phyloP scores from a whole-genome alignment of 257 asterid genomes.

The Solanum rostratum region DNA sequence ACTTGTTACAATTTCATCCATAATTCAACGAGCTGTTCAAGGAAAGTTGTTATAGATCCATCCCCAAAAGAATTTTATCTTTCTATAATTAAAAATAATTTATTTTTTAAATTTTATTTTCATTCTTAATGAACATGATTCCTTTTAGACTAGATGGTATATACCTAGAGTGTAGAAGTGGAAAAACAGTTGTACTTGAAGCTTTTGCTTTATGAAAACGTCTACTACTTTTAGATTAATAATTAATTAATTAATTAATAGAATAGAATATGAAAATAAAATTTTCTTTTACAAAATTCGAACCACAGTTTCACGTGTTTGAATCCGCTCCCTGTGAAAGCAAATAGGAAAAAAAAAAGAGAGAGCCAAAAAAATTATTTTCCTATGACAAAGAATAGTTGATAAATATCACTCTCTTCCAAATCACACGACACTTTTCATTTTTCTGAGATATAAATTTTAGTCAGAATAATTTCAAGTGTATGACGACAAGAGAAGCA shows the following conservation, averaged over 20 bases:
- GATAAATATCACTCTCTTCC: neutral
- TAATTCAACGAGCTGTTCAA: neutral
- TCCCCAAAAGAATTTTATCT: too few relatives aligned
- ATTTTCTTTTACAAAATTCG: neutral
- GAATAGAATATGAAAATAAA: neutral
- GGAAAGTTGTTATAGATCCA: neutral
- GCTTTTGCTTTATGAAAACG: neutral
- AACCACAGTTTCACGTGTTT: neutral
- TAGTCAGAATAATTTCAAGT: too few relatives aligned
- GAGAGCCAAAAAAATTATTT: neutral
- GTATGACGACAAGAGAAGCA: too few relatives aligned
- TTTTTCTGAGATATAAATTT: too few relatives aligned
- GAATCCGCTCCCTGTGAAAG: neutral
- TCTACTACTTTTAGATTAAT: neutral
- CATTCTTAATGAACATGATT: too few relatives aligned
- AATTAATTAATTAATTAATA: neutral
- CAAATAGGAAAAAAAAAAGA: neutral
- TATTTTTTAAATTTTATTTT: too few relatives aligned
- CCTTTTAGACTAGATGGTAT: too few relatives aligned
- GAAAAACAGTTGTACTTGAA: neutral
- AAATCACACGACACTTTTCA: too few relatives aligned
- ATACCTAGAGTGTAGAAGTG: neutral
- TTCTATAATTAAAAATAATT: too few relatives aligned
- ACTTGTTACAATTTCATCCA: neutral
- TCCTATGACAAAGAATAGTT: neutral